A percentile compares a stretch with the other conserved stretches of the same genome.
Conservation (phyloP, 176 grass and related monocot species). For the Eleusine indica region DNA sequence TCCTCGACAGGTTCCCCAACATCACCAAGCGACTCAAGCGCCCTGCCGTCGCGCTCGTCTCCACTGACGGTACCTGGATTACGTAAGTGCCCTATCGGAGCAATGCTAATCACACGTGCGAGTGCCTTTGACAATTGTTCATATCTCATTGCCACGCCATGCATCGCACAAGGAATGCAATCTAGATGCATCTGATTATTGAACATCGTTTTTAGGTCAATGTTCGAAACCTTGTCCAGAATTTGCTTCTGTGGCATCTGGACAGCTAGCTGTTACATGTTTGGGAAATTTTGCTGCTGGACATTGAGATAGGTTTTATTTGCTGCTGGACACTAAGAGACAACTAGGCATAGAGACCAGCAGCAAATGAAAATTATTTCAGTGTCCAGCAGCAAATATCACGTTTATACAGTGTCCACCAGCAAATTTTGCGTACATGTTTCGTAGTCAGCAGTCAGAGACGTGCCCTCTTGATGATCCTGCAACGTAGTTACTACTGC, state of each 20-base stretch:
- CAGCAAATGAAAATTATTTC: too few species aligned
- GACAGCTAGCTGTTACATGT: neutral
- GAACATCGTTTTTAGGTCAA: neutral
- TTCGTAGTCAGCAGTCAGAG: neutral
- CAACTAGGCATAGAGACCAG: too few species aligned
- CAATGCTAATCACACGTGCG: neutral
- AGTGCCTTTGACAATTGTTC: neutral
- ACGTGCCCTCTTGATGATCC: neutral
- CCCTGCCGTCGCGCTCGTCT: slow-evolving; percentile 82
- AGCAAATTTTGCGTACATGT: too few species aligned
- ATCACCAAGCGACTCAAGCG: slow-evolving; percentile 81
- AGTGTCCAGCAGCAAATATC: too few species aligned
- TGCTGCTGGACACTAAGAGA: too few species aligned
- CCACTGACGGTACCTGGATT: slow-evolving; percentile 87
- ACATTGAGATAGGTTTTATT: too few species aligned
- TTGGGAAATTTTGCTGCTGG: too few species aligned
- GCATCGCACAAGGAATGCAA: neutral
- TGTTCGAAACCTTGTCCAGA: neutral
- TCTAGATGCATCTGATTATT: neutral
- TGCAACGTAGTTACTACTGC: neutral
- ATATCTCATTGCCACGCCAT: neutral
- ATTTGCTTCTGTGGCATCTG: neutral
- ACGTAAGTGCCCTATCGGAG: slow-evolving; percentile 46
- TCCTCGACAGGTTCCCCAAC: slow-evolving; percentile 77
- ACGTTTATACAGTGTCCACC: too few species aligned